Percentiles rank a stretch among this genome's conserved stretches.
phyloP scores from a whole-genome alignment of 192 early-diverging fungal genomes.

The Linnemannia schmuckeri region DNA sequence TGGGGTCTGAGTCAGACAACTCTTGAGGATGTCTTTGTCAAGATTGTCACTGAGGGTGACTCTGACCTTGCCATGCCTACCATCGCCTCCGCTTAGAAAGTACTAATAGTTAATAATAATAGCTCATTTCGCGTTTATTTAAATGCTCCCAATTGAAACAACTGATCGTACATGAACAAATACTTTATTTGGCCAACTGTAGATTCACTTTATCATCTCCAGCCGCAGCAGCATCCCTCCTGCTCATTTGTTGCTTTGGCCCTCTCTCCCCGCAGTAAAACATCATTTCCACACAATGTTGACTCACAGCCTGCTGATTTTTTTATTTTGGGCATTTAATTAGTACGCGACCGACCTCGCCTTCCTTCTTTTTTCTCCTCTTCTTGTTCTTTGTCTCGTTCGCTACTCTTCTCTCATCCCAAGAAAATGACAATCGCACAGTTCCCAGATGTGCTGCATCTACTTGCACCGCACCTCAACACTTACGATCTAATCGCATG shows the following conservation, averaged over 20 bases:
- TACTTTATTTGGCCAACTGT: background rate
- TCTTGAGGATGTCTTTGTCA: constrained; percentile 78
- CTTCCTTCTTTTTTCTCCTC: background rate
- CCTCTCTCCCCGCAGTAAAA: too few species aligned
- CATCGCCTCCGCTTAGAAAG: constrained; percentile 16
- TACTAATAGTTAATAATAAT: too few species aligned
- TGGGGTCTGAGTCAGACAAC: constrained; percentile 78
- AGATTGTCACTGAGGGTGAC: constrained; percentile 54
- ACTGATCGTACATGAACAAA: background rate
- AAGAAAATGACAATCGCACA: background rate
- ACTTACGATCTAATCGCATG: background rate
- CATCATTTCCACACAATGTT: too few species aligned
- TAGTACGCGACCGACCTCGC: background rate
- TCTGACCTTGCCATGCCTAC: constrained; percentile 38
- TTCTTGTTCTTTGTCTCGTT: background rate
- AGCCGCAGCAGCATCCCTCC: background rate
- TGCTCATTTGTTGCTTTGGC: too few species aligned
- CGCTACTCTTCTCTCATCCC: background rate
- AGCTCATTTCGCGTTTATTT: too few species aligned
- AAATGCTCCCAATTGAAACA: background rate
- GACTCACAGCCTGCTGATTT: too few species aligned
- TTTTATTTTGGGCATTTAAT: too few species aligned
- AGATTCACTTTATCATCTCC: too few species aligned
- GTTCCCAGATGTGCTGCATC: background rate
- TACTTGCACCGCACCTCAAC: background rate